Evolutionary conservation across 202 grass and related monocot species (phyloP).

Genomic region (Carex sylvatica): DNA sequence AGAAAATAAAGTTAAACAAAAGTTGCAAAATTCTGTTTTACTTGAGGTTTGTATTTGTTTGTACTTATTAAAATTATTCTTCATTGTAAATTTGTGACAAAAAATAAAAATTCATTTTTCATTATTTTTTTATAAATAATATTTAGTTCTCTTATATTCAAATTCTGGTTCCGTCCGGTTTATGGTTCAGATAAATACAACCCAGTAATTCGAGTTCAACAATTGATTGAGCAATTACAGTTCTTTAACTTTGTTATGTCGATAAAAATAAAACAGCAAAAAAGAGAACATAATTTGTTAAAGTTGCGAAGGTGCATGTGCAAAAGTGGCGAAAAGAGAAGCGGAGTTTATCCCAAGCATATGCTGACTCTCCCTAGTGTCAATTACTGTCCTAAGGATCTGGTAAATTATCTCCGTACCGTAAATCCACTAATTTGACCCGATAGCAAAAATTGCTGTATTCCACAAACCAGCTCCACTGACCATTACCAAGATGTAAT

Average conservation of each 20-base stretch:
- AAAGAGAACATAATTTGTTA: neutral
- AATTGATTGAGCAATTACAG: neutral
- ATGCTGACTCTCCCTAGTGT: neutral
- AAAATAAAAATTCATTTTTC: too few relatives aligned
- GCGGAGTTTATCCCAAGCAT: neutral
- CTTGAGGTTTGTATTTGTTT: too few relatives aligned
- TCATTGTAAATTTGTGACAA: too few relatives aligned
- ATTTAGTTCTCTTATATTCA: too few relatives aligned
- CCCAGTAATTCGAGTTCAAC: neutral
- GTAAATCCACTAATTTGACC: neutral
- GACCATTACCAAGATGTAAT: neutral
- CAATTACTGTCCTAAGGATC: neutral
- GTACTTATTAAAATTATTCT: too few relatives aligned
- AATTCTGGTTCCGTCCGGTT: too few relatives aligned
- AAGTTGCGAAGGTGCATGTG: neutral
- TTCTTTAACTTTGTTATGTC: neutral
- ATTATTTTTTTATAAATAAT: too few relatives aligned
- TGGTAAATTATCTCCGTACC: neutral
- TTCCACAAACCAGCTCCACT: neutral
- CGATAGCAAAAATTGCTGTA: neutral
- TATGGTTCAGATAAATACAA: neutral
- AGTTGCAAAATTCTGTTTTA: too few relatives aligned
- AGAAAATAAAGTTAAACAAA: too few relatives aligned
- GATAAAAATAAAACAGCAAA: neutral
- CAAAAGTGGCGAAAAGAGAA: neutral